Evolutionary conservation across 768 basidiomycete genomes (phyloP).

Genomic region (Calocybe cyanea): DNA sequence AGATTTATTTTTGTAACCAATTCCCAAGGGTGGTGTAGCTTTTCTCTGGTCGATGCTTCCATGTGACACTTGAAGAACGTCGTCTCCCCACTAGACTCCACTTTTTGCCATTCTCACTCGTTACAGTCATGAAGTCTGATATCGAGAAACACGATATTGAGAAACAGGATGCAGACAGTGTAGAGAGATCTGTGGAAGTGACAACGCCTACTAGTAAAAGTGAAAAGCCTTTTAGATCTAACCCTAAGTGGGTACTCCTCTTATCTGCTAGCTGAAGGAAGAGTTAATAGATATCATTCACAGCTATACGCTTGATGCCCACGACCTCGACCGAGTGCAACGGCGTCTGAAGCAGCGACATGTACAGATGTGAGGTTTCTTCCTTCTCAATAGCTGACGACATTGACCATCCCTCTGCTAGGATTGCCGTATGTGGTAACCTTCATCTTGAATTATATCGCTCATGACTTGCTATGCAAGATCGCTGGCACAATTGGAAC

Average conservation of each 20-base stretch:
- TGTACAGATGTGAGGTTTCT: slow-evolving; percentile 63
- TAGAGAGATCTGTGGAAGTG: background rate
- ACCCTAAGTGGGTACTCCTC: background rate
- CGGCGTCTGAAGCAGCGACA: slow-evolving; percentile 72
- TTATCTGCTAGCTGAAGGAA: background rate
- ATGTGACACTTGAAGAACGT: background rate
- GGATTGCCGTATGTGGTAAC: slow-evolving; percentile 55
- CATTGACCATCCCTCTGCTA: slow-evolving; percentile 14
- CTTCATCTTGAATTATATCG: background rate
- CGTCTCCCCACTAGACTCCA: background rate
- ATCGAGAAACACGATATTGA: slow-evolving; percentile 4
- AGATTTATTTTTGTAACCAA: no score
- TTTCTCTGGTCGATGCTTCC: background rate
- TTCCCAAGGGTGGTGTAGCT: no score
- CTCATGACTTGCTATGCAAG: slow-evolving; percentile 25
- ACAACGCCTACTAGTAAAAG: background rate
- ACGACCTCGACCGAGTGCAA: slow-evolving; percentile 68
- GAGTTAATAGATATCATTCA: background rate
- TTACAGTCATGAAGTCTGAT: background rate
- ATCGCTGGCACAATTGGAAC: slow-evolving; percentile 77
- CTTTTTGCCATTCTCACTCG: background rate
- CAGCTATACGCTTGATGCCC: slow-evolving; percentile 52
- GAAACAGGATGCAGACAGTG: background rate
- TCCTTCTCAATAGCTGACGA: slow-evolving; percentile 34
- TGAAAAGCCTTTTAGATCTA: background rate